A percentile compares a stretch with the other conserved stretches of the same genome.
Conservation (phyloP, 2,329 filamentous ascomycete species). For the Westerdykella aurantiaca region DNA sequence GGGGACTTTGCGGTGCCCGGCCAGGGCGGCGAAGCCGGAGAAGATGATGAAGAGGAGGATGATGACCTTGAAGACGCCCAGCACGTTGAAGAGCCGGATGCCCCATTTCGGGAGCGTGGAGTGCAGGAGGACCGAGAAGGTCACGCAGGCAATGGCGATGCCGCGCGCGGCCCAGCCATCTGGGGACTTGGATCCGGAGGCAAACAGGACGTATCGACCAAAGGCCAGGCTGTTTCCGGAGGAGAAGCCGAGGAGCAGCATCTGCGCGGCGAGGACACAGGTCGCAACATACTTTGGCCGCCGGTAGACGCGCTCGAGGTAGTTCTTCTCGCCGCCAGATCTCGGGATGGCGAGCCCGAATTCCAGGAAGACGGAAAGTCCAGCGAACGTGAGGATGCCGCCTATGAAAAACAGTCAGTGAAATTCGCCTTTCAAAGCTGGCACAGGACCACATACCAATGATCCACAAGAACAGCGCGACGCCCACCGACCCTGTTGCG, state of each 20-base stretch:
- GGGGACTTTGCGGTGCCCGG: conserved; percentile 31
- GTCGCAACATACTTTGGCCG: conserved; percentile 55
- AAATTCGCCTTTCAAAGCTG: background rate
- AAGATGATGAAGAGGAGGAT: conserved; percentile 58
- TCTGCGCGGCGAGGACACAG: conserved; percentile 55
- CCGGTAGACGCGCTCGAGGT: conserved; percentile 58
- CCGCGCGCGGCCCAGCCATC: conserved; percentile 55
- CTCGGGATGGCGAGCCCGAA: conserved; percentile 58
- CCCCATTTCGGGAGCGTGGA: conserved; percentile 52
- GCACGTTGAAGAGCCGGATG: conserved; percentile 53
- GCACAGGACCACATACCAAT: conserved; percentile 35
- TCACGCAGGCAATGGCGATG: conserved; percentile 43
- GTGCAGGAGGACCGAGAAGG: conserved; percentile 52
- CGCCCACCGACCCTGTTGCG: conserved; percentile 51
- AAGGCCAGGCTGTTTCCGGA: conserved; percentile 55
- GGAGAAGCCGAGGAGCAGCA: conserved; percentile 57
- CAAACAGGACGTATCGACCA: conserved; percentile 53
- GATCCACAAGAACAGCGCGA: conserved; percentile 51
- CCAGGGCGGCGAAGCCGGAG: conserved; percentile 43
- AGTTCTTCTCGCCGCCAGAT: conserved; percentile 62
- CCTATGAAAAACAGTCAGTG: conserved; percentile 8
- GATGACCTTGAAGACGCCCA: conserved; percentile 57
- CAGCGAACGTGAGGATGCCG: conserved; percentile 51
- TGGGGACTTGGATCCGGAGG: conserved; percentile 43
- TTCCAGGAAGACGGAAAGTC: conserved; percentile 58